Evolutionary conservation across 352 stramenopile species (phyloP).

Genomic region (Phytopythium helicoides): DNA sequence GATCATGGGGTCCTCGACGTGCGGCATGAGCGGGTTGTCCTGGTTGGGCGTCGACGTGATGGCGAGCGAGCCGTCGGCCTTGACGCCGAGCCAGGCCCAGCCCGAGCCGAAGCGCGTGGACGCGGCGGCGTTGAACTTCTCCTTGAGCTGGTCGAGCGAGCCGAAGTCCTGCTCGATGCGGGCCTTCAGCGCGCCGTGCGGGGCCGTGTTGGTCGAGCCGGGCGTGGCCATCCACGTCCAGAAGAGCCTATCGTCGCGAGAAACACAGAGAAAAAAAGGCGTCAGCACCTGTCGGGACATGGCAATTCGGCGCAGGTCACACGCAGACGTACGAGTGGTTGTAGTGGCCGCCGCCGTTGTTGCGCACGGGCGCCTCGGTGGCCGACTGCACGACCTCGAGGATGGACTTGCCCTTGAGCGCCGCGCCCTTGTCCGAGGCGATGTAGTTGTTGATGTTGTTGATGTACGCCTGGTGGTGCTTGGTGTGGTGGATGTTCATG

Average conservation of each 20-base stretch:
- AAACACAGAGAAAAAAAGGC: no score
- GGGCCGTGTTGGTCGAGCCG: slow-evolving; percentile 75
- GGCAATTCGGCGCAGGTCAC: no score
- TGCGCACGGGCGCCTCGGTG: slow-evolving; percentile 73
- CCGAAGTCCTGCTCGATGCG: slow-evolving; percentile 90
- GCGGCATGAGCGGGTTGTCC: slow-evolving; percentile 88
- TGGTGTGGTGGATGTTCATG: slow-evolving; percentile 92
- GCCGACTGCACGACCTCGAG: slow-evolving; percentile 72
- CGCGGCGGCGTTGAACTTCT: slow-evolving; percentile 87
- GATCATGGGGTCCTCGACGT: slow-evolving; percentile 77
- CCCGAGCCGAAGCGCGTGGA: slow-evolving; percentile 88
- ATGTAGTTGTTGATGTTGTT: slow-evolving; percentile 92
- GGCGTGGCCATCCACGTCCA: slow-evolving; percentile 91
- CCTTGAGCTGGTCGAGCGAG: slow-evolving; percentile 87
- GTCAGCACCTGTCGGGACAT: no score
- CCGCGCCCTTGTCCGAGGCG: slow-evolving; percentile 62
- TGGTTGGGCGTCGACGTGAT: slow-evolving; percentile 97
- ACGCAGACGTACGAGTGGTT: slow-evolving; percentile 75
- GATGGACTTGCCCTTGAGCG: slow-evolving; percentile 79
- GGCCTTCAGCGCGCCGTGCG: slow-evolving; percentile 77
- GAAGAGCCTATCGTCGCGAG: slow-evolving; percentile 68
- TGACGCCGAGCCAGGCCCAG: slow-evolving; percentile 89
- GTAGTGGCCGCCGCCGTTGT: slow-evolving; percentile 86
- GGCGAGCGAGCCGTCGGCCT: slow-evolving; percentile 89
- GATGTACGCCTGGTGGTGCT: slow-evolving; percentile 90